Evolutionary conservation across 169 alveolate species (phyloP).

Genomic region (Eimeria necatrix): DNA sequence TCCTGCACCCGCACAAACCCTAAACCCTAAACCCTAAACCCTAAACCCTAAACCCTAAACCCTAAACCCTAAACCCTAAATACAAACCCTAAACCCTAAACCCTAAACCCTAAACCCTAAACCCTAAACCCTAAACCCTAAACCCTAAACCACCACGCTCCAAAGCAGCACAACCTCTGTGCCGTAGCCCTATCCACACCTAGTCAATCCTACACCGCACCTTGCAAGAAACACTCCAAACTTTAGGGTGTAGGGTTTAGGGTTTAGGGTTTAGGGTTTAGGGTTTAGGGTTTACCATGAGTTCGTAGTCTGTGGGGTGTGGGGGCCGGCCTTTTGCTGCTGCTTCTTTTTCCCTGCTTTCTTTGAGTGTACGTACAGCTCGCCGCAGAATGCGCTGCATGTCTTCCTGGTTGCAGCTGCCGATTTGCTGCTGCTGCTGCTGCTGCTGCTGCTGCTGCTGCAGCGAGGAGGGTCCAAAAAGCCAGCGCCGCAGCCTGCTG

Average conservation of each 20-base stretch:
- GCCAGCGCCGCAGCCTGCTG: too few relatives aligned
- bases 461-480: slow-evolving; percentile 86
- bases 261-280: slow-evolving; percentile 36
- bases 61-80: neutral
- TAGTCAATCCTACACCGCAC: too few relatives aligned
- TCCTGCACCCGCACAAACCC: neutral
- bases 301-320: neutral
- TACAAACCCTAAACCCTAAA: neutral
- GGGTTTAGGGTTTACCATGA: neutral
- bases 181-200: slow-evolving; percentile 11
- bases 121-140: too few relatives aligned
- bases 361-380: neutral
- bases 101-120: neutral
- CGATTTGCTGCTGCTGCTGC: slow-evolving; percentile 82
- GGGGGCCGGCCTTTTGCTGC: neutral
- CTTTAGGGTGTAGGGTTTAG: slow-evolving; percentile 2
- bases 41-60: too few relatives aligned
- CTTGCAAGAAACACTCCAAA: neutral
- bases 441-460: slow-evolving; percentile 91
- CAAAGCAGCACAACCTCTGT: neutral
- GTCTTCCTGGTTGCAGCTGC: neutral
- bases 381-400: neutral
- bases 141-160: neutral
- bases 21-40: neutral
- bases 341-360: neutral